These are phyloP conservation scores for Teratosphaeria nubilosa DNA, from an alignment of 2,329 filamentous ascomycete genomes.

Conservation along the genomic window DNA sequence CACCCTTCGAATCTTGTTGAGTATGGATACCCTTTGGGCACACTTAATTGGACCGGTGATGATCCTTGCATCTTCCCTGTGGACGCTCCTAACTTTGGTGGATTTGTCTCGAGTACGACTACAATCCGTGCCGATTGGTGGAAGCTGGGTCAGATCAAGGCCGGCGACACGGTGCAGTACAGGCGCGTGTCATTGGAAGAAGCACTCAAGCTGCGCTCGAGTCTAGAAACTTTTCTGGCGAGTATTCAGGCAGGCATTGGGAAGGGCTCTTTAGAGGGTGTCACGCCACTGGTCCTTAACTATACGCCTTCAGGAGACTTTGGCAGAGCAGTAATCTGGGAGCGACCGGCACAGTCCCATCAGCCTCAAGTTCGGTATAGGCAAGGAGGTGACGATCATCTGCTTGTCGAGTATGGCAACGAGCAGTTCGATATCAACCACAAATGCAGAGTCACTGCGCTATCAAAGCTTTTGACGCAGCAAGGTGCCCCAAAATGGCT, in stretches of 20 bases:
- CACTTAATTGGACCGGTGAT: slow-evolving; percentile 52
- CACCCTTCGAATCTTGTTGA: slow-evolving; percentile 46
- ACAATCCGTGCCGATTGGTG: slow-evolving; percentile 49
- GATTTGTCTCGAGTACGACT: slow-evolving; percentile 48
- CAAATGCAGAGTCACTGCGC: slow-evolving; percentile 44
- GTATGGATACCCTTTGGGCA: slow-evolving; percentile 50
- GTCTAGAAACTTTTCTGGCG: slow-evolving; percentile 37
- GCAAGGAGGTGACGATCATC: slow-evolving; percentile 38
- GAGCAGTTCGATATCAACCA: slow-evolving; percentile 49
- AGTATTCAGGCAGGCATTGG: slow-evolving; percentile 32
- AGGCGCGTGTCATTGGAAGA: slow-evolving; percentile 42
- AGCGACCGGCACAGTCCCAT: slow-evolving; percentile 15
- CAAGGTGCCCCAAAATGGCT: slow-evolving; percentile 29
- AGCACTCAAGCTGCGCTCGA: slow-evolving; percentile 36
- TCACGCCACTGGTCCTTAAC: slow-evolving; percentile 22
- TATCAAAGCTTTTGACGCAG: slow-evolving; percentile 39
- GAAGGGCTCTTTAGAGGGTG: slow-evolving; percentile 22
- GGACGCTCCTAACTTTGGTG: slow-evolving; percentile 51
- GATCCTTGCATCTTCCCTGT: slow-evolving; percentile 50
- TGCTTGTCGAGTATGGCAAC: slow-evolving; percentile 49
- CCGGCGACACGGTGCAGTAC: slow-evolving; percentile 46
- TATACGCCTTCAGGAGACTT: slow-evolving; percentile 15
- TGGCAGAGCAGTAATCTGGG: slow-evolving; percentile 22
- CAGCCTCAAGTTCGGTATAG: slow-evolving; percentile 24
- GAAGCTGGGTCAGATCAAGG: slow-evolving; percentile 53